A percentile compares a stretch with the other conserved stretches of the same genome.
phyloP scores from a whole-genome alignment of 495 filamentous ascomycete genomes.

The Penicillium angulare region DNA sequence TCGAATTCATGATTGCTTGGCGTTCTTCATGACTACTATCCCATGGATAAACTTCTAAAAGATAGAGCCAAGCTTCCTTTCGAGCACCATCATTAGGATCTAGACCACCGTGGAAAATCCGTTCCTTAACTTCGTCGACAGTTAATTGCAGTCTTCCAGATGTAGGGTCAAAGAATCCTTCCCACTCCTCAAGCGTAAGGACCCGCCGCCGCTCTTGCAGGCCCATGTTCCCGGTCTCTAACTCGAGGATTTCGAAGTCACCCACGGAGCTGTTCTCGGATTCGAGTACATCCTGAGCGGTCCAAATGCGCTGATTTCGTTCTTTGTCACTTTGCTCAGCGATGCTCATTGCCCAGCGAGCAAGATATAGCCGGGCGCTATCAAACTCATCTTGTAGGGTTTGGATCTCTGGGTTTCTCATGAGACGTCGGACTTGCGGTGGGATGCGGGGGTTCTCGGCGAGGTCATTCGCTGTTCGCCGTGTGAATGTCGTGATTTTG shows the following conservation, averaged over 20 bases:
- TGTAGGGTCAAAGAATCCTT: conserved; percentile 71
- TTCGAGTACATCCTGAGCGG: conserved; percentile 85
- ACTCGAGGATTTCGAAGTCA: conserved; percentile 90
- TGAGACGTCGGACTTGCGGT: conserved; percentile 77
- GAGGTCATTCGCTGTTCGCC: conserved; percentile 86
- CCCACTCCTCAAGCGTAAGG: conserved; percentile 83
- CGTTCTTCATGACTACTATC: conserved; percentile 79
- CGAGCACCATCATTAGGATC: conserved; percentile 86
- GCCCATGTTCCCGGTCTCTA: conserved; percentile 67
- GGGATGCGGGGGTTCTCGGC: conserved; percentile 86
- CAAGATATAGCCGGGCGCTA: conserved; percentile 88
- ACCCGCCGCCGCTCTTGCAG: conserved; percentile 71
- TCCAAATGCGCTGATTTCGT: conserved; percentile 81
- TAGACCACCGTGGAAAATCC: conserved; percentile 92
- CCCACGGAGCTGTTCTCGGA: conserved; percentile 92
- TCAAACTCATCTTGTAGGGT: conserved; percentile 96
- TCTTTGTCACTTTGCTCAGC: conserved; percentile 94
- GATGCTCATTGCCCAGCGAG: conserved; percentile 97
- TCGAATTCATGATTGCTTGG: conserved; percentile 74
- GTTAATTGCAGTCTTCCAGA: conserved; percentile 76
- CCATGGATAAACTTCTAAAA: conserved; percentile 91
- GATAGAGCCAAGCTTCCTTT: conserved; percentile 95
- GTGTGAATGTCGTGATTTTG: conserved; percentile 93
- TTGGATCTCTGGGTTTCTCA: conserved; percentile 92
- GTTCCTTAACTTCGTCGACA: conserved; percentile 88